phyloP scores from a whole-genome alignment of 2,329 filamentous ascomycete genomes.

The Tolypocladium ophioglossoides region DNA sequence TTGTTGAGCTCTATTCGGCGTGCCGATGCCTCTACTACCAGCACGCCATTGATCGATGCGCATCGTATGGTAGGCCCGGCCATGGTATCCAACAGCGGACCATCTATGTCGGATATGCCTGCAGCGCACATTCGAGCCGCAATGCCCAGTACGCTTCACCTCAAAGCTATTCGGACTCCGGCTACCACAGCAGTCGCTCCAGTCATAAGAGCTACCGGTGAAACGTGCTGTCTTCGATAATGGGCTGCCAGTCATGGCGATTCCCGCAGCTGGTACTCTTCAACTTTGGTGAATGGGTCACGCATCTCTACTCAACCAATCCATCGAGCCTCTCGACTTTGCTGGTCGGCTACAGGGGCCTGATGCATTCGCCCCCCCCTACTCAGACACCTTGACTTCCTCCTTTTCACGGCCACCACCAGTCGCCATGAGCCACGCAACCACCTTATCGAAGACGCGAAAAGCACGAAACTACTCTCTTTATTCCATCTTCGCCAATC shows the following conservation, averaged over 20 bases:
- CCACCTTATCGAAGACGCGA: conserved; percentile 20
- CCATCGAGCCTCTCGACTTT: conserved; percentile 40
- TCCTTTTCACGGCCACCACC: not conserved
- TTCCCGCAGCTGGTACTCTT: conserved; percentile 30
- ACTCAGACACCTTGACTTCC: not conserved
- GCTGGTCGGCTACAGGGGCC: conserved; percentile 33
- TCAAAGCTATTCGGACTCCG: conserved; percentile 41
- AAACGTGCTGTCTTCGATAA: conserved; percentile 42
- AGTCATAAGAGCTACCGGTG: conserved; percentile 36
- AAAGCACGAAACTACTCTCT: conserved; percentile 13
- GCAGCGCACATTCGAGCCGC: conserved; percentile 28
- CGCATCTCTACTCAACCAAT: conserved; percentile 35
- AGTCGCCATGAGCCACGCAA: conserved; percentile 5
- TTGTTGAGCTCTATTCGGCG: conserved; percentile 76
- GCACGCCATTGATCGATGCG: conserved; percentile 76
- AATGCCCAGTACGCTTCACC: conserved; percentile 27
- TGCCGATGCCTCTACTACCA: conserved; percentile 84
- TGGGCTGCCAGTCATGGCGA: conserved; percentile 31
- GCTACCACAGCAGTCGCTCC: conserved; percentile 41
- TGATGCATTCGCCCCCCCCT: conserved; percentile 10
- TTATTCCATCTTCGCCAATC: not conserved
- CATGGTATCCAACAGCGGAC: conserved; percentile 64
- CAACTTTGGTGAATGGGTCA: conserved; percentile 33
- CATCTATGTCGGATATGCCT: conserved; percentile 76
- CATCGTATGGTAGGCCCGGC: conserved; percentile 60